Conservation (phyloP, 2,329 filamentous ascomycete species). For the Thielaviopsis cerberus region DNA sequence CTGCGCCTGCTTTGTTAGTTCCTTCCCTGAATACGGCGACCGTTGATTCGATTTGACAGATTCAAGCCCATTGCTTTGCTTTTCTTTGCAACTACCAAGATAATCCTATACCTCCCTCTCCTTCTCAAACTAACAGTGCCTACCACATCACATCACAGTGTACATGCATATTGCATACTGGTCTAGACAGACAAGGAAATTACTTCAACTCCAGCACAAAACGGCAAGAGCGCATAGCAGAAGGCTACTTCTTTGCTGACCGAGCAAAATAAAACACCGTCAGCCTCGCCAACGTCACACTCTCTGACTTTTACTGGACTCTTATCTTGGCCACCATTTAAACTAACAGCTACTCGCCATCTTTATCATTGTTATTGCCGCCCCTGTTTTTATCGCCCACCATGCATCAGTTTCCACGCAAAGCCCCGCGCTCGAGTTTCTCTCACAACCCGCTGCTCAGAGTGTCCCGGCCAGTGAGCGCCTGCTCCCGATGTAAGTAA, state of each 20-base stretch:
- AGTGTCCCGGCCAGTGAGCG: constrained; percentile 63
- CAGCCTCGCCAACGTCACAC: not conserved
- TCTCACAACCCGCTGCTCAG: constrained; percentile 42
- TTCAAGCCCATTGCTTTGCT: not conserved
- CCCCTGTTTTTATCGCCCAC: not conserved
- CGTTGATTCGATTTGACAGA: not conserved
- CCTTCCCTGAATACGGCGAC: not conserved
- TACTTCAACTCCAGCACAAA: no score
- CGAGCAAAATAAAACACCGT: not conserved
- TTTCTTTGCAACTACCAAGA: not conserved
- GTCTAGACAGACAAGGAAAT: not conserved
- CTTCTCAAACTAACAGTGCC: not conserved
- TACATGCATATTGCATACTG: not conserved
- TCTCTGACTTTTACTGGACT: not conserved
- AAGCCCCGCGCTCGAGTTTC: constrained; percentile 27
- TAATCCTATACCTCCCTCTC: not conserved
- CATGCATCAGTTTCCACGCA: not conserved
- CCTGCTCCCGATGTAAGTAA: constrained; percentile 54
- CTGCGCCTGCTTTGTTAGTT: not conserved
- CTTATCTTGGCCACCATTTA: not conserved
- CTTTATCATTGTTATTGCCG: not conserved
- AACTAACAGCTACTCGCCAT: not conserved
- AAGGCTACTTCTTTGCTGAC: not conserved
- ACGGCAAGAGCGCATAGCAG: not conserved
- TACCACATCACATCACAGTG: not conserved